Percentiles rank a stretch among this genome's conserved stretches.
Evolutionary conservation across 257 asterid genomes (phyloP).

Genomic region (Solanum chiquidenum): DNA sequence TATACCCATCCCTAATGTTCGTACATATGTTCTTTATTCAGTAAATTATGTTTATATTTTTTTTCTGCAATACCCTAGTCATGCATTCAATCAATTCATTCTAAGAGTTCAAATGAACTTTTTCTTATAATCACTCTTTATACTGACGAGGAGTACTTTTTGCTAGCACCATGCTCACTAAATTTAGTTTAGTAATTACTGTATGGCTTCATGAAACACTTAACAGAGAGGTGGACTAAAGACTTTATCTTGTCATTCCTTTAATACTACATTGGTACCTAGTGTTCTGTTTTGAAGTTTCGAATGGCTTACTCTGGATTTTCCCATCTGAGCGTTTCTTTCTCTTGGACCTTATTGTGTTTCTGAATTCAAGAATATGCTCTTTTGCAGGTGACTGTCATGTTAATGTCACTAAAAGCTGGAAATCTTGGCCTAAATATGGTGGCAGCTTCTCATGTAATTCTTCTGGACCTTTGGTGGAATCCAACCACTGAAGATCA

Average conservation of each 20-base stretch:
- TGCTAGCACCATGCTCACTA: background rate
- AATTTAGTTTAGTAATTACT: background rate
- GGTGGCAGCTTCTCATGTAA: slow-evolving; percentile 97
- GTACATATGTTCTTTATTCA: background rate
- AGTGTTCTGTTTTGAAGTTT: background rate
- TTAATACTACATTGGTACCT: background rate
- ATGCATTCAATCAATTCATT: background rate
- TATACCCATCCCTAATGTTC: background rate
- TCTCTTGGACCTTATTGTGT: background rate
- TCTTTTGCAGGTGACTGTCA: slow-evolving; percentile 78
- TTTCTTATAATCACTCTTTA: background rate
- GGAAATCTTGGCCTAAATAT: slow-evolving; percentile 96
- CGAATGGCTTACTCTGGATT: background rate
- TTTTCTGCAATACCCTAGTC: background rate
- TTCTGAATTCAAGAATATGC: background rate
- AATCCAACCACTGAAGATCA: slow-evolving; percentile 99
- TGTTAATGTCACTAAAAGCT: slow-evolving; percentile 97
- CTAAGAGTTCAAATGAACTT: background rate
- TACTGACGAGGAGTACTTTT: background rate
- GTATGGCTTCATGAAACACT: background rate
- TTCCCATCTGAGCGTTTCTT: background rate
- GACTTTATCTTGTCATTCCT: background rate
- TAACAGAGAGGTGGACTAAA: background rate
- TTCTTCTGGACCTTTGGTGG: slow-evolving; percentile 99
- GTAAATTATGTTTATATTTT: background rate